phyloP scores from a whole-genome alignment of 2,329 filamentous ascomycete genomes.

The Bipolaris bicolor region DNA sequence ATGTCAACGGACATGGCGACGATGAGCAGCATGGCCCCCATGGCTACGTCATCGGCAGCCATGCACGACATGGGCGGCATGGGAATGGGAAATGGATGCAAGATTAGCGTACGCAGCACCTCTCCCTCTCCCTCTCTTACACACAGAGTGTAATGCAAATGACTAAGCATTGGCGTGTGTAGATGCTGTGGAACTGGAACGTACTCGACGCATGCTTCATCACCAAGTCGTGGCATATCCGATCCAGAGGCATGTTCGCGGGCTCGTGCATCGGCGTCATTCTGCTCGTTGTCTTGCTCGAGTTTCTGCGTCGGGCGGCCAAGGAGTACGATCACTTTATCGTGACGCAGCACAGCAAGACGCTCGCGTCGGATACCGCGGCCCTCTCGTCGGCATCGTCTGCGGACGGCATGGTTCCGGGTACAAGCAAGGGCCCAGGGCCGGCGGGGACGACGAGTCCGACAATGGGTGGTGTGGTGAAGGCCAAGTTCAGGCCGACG shows the following conservation, averaged over 20 bases:
- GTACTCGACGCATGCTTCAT: slow-evolving; percentile 76
- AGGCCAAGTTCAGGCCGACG: slow-evolving; percentile 58
- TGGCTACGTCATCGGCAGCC: slow-evolving; percentile 19
- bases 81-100: slow-evolving; percentile 38
- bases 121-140: neutral
- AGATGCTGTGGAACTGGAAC: slow-evolving; percentile 82
- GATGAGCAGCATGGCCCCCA: slow-evolving; percentile 17
- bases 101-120: slow-evolving; percentile 36
- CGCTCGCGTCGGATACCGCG: slow-evolving; percentile 10
- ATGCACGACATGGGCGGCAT: slow-evolving; percentile 27
- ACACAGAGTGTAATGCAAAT: neutral
- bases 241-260: slow-evolving; percentile 73
- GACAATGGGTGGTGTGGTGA: neutral
- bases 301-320: slow-evolving; percentile 71
- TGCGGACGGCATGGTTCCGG: slow-evolving; percentile 11
- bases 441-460: slow-evolving; percentile 6
- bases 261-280: slow-evolving; percentile 82
- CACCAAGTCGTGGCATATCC: slow-evolving; percentile 72
- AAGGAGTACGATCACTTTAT: slow-evolving; percentile 78
- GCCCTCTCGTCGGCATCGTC: slow-evolving; percentile 23
- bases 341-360: slow-evolving; percentile 57
- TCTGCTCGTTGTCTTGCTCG: slow-evolving; percentile 72
- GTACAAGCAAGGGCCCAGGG: slow-evolving; percentile 19
- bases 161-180: neutral
- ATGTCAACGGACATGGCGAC: slow-evolving; percentile 16